Conservation (phyloP, 139 green algal species). For the Chloropicon primus region DNA sequence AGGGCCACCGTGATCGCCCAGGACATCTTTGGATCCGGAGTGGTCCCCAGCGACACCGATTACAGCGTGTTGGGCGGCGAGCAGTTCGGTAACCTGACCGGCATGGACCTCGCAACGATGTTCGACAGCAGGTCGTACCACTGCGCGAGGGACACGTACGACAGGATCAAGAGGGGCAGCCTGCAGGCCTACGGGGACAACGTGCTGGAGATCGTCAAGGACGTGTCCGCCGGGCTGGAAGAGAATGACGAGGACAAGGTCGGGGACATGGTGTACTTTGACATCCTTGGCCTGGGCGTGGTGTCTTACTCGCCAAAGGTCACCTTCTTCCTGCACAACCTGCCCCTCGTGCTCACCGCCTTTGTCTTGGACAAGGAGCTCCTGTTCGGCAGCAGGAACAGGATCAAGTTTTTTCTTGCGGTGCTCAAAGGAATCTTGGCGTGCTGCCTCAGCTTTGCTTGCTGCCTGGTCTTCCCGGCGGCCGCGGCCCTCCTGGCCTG, state of each 20-base stretch:
- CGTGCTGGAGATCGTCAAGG: neutral
- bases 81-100: neutral
- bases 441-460: neutral
- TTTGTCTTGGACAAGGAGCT: neutral
- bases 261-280: neutral
- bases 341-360: neutral
- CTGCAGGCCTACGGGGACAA: neutral
- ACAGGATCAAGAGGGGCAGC: neutral
- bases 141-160: neutral
- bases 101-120: slow-evolving; percentile 6
- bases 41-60: slow-evolving; percentile 4
- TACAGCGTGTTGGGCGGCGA: slow-evolving; percentile 6
- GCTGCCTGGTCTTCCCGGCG: neutral
- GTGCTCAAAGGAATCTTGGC: neutral
- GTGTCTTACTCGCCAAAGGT: neutral
- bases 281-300: neutral
- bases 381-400: no score
- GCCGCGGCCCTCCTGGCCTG: neutral
- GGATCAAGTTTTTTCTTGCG: no score
- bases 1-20: neutral
- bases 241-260: neutral
- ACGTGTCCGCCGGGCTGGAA: neutral
- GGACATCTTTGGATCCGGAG: slow-evolving; percentile 1
- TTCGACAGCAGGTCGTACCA: neutral
- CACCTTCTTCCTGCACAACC: no score